Conservation (phyloP, 2,329 filamentous ascomycete species). For the Paecilomyces niveus region DNA sequence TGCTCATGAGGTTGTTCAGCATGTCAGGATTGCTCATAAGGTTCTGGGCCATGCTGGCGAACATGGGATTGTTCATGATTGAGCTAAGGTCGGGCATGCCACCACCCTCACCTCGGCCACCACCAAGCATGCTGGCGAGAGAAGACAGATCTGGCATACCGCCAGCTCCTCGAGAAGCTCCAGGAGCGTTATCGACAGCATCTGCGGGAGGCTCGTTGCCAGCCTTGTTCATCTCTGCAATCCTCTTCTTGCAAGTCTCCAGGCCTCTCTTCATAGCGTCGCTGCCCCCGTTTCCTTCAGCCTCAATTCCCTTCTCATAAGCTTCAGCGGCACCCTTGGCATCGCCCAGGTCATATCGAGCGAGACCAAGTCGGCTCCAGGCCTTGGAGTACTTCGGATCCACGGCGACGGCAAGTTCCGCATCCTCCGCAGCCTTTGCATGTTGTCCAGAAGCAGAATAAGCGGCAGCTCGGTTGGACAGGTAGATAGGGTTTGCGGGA, state of each 20-base stretch:
- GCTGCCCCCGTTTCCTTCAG: slow-evolving; percentile 87
- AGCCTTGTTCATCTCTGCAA: slow-evolving; percentile 66
- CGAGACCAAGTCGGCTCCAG: slow-evolving; percentile 88
- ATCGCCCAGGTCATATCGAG: slow-evolving; percentile 85
- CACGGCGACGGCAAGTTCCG: slow-evolving; percentile 78
- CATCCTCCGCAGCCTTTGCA: slow-evolving; percentile 74
- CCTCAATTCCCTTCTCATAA: slow-evolving; percentile 85
- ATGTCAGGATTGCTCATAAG: slow-evolving; percentile 94
- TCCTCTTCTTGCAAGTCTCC: slow-evolving; percentile 83
- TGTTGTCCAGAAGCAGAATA: slow-evolving; percentile 82
- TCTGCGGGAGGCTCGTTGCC: slow-evolving; percentile 46
- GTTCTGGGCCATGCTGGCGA: slow-evolving; percentile 92
- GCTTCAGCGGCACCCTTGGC: slow-evolving; percentile 89
- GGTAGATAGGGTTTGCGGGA: slow-evolving; percentile 87
- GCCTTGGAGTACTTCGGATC: slow-evolving; percentile 96
- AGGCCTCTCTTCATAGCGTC: slow-evolving; percentile 97
- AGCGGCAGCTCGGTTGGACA: slow-evolving; percentile 93
- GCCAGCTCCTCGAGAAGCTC: slow-evolving; percentile 42
- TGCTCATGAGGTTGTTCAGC: slow-evolving; percentile 88
- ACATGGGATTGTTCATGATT: slow-evolving; percentile 98
- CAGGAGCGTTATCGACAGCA: slow-evolving; percentile 44
- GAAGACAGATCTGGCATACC: slow-evolving; percentile 66
- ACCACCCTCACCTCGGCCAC: slow-evolving; percentile 51
- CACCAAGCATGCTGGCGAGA: slow-evolving; percentile 66
- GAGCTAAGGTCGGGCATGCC: slow-evolving; percentile 79